Conservation (phyloP, 176 grass and related monocot genomes). For the Paspalum notatum region DNA sequence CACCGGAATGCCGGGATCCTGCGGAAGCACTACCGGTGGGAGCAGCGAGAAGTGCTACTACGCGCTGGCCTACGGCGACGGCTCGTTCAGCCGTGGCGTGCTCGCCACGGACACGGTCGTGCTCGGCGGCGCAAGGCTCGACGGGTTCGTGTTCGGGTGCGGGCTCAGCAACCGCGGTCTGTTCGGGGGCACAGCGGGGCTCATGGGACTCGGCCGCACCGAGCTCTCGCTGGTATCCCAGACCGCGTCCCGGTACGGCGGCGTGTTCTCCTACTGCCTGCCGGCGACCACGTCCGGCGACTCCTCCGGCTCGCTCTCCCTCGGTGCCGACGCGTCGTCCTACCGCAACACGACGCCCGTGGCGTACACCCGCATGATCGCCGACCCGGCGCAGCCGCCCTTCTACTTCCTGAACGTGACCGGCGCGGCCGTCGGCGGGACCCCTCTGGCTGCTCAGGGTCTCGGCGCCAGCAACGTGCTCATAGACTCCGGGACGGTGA, state of each 20-base stretch:
- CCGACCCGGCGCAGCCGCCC: constrained; percentile 67
- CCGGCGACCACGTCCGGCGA: constrained; percentile 36
- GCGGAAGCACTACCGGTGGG: constrained; percentile 3
- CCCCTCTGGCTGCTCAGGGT: constrained; percentile 41
- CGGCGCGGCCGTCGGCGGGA: constrained; percentile 55
- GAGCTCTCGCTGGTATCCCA: constrained; percentile 65
- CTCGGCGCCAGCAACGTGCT: constrained; percentile 66
- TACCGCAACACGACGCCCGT: constrained; percentile 65
- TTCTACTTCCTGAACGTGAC: constrained; percentile 96
- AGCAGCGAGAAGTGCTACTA: constrained; percentile 65
- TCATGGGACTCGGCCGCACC: constrained; percentile 78
- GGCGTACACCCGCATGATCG: constrained; percentile 78
- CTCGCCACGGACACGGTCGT: constrained; percentile 70
- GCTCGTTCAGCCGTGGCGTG: constrained; percentile 83
- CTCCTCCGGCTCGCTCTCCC: constrained; percentile 64
- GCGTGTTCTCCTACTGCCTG: constrained; percentile 81
- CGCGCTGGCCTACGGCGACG: constrained; percentile 78
- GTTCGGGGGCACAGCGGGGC: constrained; percentile 69
- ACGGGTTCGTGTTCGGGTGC: constrained; percentile 81
- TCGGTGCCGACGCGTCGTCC: constrained; percentile 45
- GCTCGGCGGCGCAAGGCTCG: constrained; percentile 58
- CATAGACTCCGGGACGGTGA: constrained; percentile 93
- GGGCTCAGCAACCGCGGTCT: constrained; percentile 76
- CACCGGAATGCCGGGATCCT: constrained; percentile 67
- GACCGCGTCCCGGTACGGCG: constrained; percentile 53